Conservation (phyloP, 2,329 filamentous ascomycete genomes). For the Incumbomyces lentus region DNA sequence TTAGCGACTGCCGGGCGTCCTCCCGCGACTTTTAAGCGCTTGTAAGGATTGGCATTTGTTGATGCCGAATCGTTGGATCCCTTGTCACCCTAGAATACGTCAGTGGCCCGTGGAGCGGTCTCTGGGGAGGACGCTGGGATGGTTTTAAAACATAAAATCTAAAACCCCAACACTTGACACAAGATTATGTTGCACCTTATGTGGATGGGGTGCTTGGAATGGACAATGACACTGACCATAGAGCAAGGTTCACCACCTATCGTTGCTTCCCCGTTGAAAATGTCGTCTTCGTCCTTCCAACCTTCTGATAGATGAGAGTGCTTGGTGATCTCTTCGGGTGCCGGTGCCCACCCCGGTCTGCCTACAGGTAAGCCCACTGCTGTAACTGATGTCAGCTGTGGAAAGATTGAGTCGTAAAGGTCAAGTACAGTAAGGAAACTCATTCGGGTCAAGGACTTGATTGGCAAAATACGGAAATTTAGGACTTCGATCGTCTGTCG, state of each 20-base stretch:
- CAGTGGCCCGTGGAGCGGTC: not conserved
- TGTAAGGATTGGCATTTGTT: constrained; percentile 20
- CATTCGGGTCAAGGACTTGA: constrained; percentile 16
- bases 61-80: not conserved
- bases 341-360: not conserved
- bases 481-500: not conserved
- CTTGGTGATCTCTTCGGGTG: constrained; percentile 2
- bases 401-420: not conserved
- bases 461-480: constrained; percentile 21
- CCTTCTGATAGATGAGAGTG: no score
- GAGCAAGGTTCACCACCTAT: not conserved
- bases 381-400: no score
- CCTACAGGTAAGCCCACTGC: constrained; percentile 7
- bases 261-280: not conserved
- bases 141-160: not conserved
- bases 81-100: constrained; percentile 6
- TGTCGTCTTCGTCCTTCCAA: constrained; percentile 10
- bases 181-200: no score
- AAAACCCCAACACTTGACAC: no score
- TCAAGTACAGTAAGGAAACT: constrained; percentile 16
- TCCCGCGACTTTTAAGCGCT: constrained; percentile 40
- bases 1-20: constrained; percentile 33
- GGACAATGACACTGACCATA: not conserved
- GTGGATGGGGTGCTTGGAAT: no score
- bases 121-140: not conserved